phyloP scores from a whole-genome alignment of 306 rosid genomes.

The Rosa chinensis region DNA sequence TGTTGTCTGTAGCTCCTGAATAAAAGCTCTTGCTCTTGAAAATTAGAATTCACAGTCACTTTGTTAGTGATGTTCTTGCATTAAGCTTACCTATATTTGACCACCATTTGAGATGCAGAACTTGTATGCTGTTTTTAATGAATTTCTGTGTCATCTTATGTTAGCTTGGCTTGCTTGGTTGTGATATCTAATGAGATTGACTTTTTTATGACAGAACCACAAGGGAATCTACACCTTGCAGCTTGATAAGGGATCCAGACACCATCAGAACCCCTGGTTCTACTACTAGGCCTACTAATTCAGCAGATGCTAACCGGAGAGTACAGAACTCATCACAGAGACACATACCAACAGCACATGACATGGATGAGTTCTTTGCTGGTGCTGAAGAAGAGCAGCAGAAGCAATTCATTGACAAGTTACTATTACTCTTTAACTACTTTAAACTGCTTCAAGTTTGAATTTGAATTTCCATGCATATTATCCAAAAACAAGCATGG shows the following conservation, averaged over 20 bases:
- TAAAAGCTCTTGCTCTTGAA: too few relatives aligned
- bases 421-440: constrained; percentile 10
- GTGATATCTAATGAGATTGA: constrained; percentile 8
- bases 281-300: constrained; percentile 63
- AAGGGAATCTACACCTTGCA: constrained; percentile 93
- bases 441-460: not conserved
- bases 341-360: constrained; percentile 66
- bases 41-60: too few relatives aligned
- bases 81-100: not conserved
- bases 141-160: not conserved
- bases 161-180: constrained; percentile 6
- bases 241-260: constrained; percentile 76
- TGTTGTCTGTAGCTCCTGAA: not conserved
- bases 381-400: constrained; percentile 71
- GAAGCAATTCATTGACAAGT: constrained; percentile 77
- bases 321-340: constrained; percentile 48
- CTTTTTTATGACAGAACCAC: constrained; percentile 56
- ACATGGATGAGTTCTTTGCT: constrained; percentile 86
- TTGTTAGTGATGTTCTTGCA: not conserved
- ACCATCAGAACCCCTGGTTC: constrained; percentile 74
- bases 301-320: constrained; percentile 48
- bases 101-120: not conserved
- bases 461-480: not conserved
- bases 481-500: not conserved
- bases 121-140: not conserved